These are phyloP conservation scores for Cordyceps fumosorosea DNA, from an alignment of 2,329 filamentous ascomycete species.

Conservation along the genomic window DNA sequence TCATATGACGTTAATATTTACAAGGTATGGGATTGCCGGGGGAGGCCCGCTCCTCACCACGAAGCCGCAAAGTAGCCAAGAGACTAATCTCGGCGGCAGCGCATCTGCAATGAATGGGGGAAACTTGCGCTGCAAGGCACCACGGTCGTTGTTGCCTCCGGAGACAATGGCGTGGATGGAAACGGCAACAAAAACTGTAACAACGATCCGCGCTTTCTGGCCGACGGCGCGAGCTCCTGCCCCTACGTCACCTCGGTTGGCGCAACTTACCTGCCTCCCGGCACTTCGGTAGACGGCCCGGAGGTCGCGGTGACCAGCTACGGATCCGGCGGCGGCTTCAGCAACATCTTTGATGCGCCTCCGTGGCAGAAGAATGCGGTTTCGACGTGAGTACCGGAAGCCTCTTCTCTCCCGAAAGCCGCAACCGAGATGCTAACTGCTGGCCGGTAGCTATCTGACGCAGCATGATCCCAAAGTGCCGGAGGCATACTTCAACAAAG, in stretches of 20 bases:
- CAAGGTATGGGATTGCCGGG: not conserved
- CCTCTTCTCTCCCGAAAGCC: not conserved
- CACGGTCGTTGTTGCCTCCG: conserved; percentile 34
- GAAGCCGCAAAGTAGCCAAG: not conserved
- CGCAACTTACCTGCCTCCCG: conserved; percentile 38
- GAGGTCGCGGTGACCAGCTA: conserved; percentile 41
- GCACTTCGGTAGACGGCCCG: conserved; percentile 36
- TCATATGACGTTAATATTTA: not conserved
- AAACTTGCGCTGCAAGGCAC: conserved; percentile 39
- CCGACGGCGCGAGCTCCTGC: conserved; percentile 35
- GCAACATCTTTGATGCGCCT: conserved; percentile 39
- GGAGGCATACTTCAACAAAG: conserved; percentile 29
- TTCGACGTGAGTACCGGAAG: not conserved
- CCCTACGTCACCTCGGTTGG: conserved; percentile 43
- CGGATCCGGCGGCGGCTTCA: conserved; percentile 19
- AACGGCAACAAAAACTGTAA: conserved; percentile 12
- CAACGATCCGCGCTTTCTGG: conserved; percentile 16
- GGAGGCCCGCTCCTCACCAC: not conserved
- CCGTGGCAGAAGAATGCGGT: conserved; percentile 40
- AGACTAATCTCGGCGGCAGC: conserved; percentile 18
- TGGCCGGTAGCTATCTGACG: not conserved
- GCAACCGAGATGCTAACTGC: not conserved
- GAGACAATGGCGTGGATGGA: conserved; percentile 31
- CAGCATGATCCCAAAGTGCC: conserved; percentile 14
- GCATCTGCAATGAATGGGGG: conserved; percentile 36